Base-by-base conservation (phyloP, 805 yeast genomes). In the Maudiozyma serrabonitensis region DNA sequence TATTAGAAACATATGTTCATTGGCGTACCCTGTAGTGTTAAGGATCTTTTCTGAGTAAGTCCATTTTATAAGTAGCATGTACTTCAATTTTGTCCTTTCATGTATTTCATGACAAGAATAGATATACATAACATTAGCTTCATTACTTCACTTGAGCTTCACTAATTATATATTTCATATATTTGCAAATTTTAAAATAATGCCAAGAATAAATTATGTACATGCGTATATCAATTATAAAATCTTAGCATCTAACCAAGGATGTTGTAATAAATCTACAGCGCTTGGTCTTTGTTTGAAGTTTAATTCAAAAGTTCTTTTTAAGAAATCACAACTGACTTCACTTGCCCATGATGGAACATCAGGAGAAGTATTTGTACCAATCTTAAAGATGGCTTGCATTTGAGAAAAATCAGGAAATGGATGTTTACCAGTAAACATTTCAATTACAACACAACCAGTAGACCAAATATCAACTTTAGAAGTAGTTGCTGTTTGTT, bases 401-500 rank as follows among this genome's bases (percentile, higher is more conserved):
- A 90, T 88, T 64, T 89, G 98, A 46, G 89, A 82, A 56, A 89
- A 86, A 51, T 86, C 85, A 2, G 99, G 98, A 70, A 85, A 93
- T 26, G 99, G 99, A 65, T 93, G 99, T 50, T 81, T 81, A 2
- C 96, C 98, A 0, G 99, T 89, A 59, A 87, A 82, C 95, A 93
- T 89, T 66, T 93, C 99, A 34, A 93, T 82, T 13, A 91, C 78
- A 25, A 93, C 75, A 65, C 98, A 93, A 0, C 98, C 99, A 9
- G 95, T 84, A 0, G 96, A 87, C 99, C 99, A 93, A 25, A 93
- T 88, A 64, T 93, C 99, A 0, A 96, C 95, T 66, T 87, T 88
- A 38, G 84, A 82, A 1, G 98, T 91, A 47, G 91, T 87, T 0
- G 89, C 87, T 1, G 87, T 82, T 61, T 90, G 97, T 59, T 89